phyloP scores from a whole-genome alignment of 2,329 filamentous ascomycete species.

The Xylaria sp. region DNA sequence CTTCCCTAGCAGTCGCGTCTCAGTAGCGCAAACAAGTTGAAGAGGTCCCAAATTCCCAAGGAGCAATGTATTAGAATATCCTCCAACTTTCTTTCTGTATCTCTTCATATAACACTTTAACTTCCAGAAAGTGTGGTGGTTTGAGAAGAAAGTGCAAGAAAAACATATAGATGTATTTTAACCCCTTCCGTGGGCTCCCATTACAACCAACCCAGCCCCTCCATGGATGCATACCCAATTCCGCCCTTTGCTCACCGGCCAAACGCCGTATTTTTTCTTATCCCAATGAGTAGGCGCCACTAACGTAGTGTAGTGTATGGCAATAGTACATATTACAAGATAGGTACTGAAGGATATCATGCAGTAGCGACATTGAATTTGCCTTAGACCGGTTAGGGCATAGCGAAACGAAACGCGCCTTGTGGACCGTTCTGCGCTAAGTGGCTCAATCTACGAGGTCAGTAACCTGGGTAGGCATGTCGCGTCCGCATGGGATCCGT shows the following conservation, averaged over 20 bases:
- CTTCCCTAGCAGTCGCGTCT: neutral
- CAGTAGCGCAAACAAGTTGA: neutral
- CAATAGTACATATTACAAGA: constrained; percentile 8
- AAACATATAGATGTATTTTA: neutral
- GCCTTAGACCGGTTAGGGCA: constrained; percentile 22
- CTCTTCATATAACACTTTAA: neutral
- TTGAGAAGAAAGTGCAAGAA: neutral
- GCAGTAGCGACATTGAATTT: constrained; percentile 23
- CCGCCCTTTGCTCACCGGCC: constrained; percentile 19
- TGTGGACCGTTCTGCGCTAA: constrained; percentile 29
- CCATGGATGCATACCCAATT: constrained; percentile 14
- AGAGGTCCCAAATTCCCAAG: neutral
- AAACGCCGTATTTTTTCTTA: constrained; percentile 7
- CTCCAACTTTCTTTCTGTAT: neutral
- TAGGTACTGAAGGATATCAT: constrained; percentile 19
- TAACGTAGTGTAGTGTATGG: neutral
- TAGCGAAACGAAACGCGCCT: constrained; percentile 30
- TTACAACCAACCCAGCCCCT: neutral
- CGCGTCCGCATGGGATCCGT: constrained; percentile 9
- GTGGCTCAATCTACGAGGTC: neutral
- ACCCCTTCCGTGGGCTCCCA: neutral
- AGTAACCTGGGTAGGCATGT: neutral
- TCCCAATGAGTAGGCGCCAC: constrained; percentile 20
- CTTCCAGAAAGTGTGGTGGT: neutral
- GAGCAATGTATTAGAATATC: neutral